phyloP scores from a whole-genome alignment of 768 basidiomycete genomes.

The Auriscalpium microsporum region DNA sequence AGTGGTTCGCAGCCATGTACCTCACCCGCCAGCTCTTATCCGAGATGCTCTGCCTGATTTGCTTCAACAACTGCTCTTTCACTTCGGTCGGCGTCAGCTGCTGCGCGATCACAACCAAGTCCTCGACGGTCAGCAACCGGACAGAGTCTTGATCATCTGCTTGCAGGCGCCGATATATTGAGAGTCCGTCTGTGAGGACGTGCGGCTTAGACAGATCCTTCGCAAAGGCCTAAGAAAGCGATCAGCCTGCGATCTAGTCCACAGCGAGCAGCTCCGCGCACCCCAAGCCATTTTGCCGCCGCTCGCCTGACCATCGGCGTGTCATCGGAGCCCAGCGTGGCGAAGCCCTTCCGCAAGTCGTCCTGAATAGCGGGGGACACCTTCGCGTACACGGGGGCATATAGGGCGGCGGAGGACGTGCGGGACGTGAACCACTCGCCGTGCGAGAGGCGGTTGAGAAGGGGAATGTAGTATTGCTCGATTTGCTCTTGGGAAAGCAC shows the following conservation, averaged over 20 bases:
- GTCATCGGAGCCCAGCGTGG: slow-evolving; percentile 80
- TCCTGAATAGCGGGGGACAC: slow-evolving; percentile 69
- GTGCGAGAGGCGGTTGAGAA: slow-evolving; percentile 78
- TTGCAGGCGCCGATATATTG: slow-evolving; percentile 89
- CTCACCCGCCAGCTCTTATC: slow-evolving; percentile 99
- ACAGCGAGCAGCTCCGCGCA: slow-evolving; percentile 34
- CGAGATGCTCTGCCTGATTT: slow-evolving; percentile 78
- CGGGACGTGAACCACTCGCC: slow-evolving; percentile 99
- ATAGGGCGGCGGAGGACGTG: slow-evolving; percentile 91
- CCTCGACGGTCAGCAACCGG: slow-evolving; percentile 88
- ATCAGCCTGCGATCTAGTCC: background rate
- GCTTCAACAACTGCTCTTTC: slow-evolving; percentile 80
- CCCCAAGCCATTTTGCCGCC: slow-evolving; percentile 93
- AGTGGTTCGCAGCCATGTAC: slow-evolving; percentile 97
- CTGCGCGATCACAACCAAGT: slow-evolving; percentile 86
- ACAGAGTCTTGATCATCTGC: slow-evolving; percentile 98
- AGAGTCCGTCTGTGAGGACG: slow-evolving; percentile 79
- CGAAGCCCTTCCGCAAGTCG: slow-evolving; percentile 81
- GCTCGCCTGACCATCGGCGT: slow-evolving; percentile 98
- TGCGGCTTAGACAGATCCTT: slow-evolving; percentile 73
- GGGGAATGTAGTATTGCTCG: slow-evolving; percentile 86
- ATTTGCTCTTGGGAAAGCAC: slow-evolving; percentile 72
- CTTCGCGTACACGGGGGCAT: slow-evolving; percentile 81
- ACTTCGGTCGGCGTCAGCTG: slow-evolving; percentile 82
- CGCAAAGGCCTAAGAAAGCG: slow-evolving; percentile 53